Conservation (phyloP, 306 rosid species). For the Castanopsis chinensis region DNA sequence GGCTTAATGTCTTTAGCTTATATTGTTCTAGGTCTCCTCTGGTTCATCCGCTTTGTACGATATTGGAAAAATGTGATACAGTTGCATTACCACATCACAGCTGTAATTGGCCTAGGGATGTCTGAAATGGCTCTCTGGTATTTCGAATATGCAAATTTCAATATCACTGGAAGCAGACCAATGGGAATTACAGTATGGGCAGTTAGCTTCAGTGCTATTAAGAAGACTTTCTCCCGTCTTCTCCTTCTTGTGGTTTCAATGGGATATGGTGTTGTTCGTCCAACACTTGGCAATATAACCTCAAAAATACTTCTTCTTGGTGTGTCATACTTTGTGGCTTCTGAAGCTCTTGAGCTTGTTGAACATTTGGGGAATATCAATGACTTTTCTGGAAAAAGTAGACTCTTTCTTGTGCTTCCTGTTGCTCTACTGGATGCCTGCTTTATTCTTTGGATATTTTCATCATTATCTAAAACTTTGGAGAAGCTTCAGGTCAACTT, state of each 20-base stretch:
- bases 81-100: conserved; percentile 69
- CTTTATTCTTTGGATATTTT: conserved; percentile 75
- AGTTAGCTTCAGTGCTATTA: conserved; percentile 57
- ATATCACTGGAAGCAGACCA: conserved; percentile 68
- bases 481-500: conserved; percentile 78
- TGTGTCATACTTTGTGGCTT: conserved; percentile 54
- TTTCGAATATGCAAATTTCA: conserved; percentile 68
- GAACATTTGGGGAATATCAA: conserved; percentile 77
- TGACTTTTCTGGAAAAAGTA: conserved; percentile 64
- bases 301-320: conserved; percentile 59
- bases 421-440: conserved; percentile 72
- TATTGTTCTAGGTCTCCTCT: conserved; percentile 59
- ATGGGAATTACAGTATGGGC: conserved; percentile 73
- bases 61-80: conserved; percentile 70
- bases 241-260: conserved; percentile 70
- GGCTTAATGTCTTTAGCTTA: conserved; percentile 72
- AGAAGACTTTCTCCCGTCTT: conserved; percentile 69
- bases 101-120: conserved; percentile 76
- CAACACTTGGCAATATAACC: conserved; percentile 64
- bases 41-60: conserved; percentile 65
- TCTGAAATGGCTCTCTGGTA: conserved; percentile 86
- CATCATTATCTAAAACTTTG: conserved; percentile 65
- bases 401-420: conserved; percentile 64
- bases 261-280: conserved; percentile 74
- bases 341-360: conserved; percentile 76